Conservation (phyloP, 2,329 filamentous ascomycete species). For the Claviceps lovelessii region DNA sequence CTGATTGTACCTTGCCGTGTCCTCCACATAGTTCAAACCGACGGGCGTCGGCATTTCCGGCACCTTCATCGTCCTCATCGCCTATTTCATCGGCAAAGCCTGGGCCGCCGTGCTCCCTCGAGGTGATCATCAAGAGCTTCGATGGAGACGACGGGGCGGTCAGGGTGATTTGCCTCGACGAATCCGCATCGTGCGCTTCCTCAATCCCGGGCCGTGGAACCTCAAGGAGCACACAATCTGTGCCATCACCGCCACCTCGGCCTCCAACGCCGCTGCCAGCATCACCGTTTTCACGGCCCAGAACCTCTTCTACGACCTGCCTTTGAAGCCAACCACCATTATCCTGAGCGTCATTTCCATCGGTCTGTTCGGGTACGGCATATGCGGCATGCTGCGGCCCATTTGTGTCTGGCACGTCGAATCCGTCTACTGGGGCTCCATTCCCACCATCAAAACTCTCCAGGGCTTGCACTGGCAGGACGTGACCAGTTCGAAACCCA, state of each 20-base stretch:
- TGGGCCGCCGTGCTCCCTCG: constrained; percentile 22
- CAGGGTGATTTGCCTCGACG: constrained; percentile 26
- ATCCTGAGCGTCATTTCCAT: constrained; percentile 36
- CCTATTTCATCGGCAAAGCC: constrained; percentile 37
- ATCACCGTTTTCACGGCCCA: constrained; percentile 31
- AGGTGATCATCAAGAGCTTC: constrained; percentile 32
- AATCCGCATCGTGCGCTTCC: constrained; percentile 26
- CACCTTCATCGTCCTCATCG: constrained; percentile 43
- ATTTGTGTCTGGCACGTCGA: constrained; percentile 42
- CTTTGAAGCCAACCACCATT: constrained; percentile 29
- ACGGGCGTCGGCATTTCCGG: constrained; percentile 32
- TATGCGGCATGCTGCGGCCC: constrained; percentile 38
- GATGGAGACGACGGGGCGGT: constrained; percentile 29
- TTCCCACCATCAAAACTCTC: constrained; percentile 38
- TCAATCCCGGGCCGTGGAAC: constrained; percentile 37
- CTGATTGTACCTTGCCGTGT: neutral
- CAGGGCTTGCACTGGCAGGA: constrained; percentile 41
- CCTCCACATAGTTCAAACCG: constrained; percentile 32
- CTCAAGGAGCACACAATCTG: constrained; percentile 43
- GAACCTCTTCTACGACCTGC: constrained; percentile 36
- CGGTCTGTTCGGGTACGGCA: constrained; percentile 39
- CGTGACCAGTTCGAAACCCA: constrained; percentile 33
- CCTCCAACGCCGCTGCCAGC: constrained; percentile 27
- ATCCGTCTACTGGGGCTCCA: constrained; percentile 39
- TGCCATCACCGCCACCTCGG: constrained; percentile 38